Base-by-base conservation (phyloP, 2,329 filamentous ascomycete species). In the Paraphaeosphaeria minitans region DNA sequence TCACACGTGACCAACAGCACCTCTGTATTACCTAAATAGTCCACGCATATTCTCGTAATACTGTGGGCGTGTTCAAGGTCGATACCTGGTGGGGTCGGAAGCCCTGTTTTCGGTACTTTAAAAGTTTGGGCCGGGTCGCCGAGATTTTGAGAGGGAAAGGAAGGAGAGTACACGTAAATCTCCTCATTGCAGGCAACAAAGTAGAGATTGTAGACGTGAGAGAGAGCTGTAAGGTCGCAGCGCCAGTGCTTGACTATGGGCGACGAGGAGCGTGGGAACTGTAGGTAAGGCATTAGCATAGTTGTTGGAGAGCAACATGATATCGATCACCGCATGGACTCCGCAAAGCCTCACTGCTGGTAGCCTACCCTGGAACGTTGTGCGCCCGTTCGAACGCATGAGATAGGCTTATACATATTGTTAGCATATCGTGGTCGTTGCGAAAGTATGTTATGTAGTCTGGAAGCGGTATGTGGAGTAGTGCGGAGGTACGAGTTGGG, bases 1-100 rank as follows among this genome's bases (percentile, higher is more conserved):
- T 91, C 67, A 79, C 88, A 68, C 72, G 79, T 63, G 74, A 87
- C 73, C 74, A 87, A 74, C 21, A 83, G 57, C 27, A 82, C 72
- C 60, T 83, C 82, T 29, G 80, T 77, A 22, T 69, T 73, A n/a
- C 80, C 80, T 10, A 83, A 72, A 50, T 72, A 76, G 47, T 80
- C 77, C 14, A 81, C 72, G 35, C 79, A 66, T 4, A 83, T 56
- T 41, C 77, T 73, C 58, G 79, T 83, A 58, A 83, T 79, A 1
- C 74, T 74, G 63, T 82, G 80, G 24, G 80, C 77, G 46, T 75
- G 62, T 1, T 67, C 59, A 6, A 58, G 59, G 60, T 80, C 78
- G 9, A 81, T 69, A 0, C 62, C 62, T 21, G 47, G 57, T 31
- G 27, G 41, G 1, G 12, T 21, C 24, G n/a, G n/a, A 6, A 16